A percentile compares a stretch with the other conserved stretches of the same genome.
phyloP scores from a whole-genome alignment of 2,329 filamentous ascomycete genomes.

The Rhinocladiella mackenziei region DNA sequence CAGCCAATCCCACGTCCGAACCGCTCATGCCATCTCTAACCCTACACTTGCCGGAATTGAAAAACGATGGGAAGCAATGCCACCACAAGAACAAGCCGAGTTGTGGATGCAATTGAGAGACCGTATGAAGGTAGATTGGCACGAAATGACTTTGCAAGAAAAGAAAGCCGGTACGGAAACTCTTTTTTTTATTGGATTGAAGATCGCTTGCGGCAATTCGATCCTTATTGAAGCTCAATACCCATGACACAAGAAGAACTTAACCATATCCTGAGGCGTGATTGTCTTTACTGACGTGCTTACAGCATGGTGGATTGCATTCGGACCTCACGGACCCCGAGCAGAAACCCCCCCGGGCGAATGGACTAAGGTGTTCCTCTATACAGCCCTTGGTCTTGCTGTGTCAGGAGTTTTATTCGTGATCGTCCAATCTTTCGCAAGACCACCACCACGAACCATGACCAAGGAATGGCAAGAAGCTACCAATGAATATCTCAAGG shows the following conservation, averaged over 20 bases:
- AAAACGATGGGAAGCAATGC: conserved; percentile 98
- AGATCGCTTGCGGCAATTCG: background rate
- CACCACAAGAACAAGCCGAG: conserved; percentile 97
- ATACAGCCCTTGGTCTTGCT: conserved; percentile 64
- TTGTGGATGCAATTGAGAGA: conserved; percentile 98
- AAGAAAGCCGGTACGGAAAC: conserved; percentile 92
- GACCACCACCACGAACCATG: conserved; percentile 77
- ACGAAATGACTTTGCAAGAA: conserved; percentile 89
- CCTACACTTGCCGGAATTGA: conserved; percentile 96
- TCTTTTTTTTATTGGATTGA: background rate
- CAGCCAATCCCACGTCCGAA: conserved; percentile 45
- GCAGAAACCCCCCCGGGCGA: conserved; percentile 79
- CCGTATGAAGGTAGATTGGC: conserved; percentile 98
- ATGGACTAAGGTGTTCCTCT: conserved; percentile 70
- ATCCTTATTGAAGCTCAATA: background rate
- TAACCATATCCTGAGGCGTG: conserved; percentile 4
- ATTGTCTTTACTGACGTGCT: conserved; percentile 29
- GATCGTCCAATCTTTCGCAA: conserved; percentile 66
- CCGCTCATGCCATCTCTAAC: conserved; percentile 93
- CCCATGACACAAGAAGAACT: background rate
- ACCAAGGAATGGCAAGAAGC: conserved; percentile 96
- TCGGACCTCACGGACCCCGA: conserved; percentile 92
- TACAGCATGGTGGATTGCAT: conserved; percentile 96
- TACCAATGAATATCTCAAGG: conserved; percentile 89
- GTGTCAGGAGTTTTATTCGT: conserved; percentile 69